Evolutionary conservation across 176 grass and related monocot genomes (phyloP).

Genomic region (Metroxylon sagu): DNA sequence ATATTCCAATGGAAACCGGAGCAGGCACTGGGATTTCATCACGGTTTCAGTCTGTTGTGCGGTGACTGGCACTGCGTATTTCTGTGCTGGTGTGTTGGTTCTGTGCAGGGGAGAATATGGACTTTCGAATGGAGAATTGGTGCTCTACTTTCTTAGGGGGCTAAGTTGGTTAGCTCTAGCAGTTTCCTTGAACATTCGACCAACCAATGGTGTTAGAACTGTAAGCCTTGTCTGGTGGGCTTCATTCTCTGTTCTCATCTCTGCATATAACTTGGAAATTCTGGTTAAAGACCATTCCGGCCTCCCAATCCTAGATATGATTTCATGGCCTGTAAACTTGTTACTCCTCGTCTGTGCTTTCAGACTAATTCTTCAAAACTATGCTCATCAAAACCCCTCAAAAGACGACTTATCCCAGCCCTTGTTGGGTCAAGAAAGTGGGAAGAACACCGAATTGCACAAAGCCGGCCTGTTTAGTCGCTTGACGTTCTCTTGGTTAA

Average conservation of each 20-base stretch:
- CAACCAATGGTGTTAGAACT: conserved; percentile 17
- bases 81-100: conserved; percentile 9
- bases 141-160: conserved; percentile 27
- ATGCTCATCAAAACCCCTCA: not conserved
- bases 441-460: conserved; percentile 28
- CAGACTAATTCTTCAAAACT: not conserved
- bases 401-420: conserved; percentile 29
- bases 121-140: conserved; percentile 4
- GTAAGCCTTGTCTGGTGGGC: conserved; percentile 58
- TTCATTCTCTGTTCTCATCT: conserved; percentile 45
- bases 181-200: conserved; percentile 42
- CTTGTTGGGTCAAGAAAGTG: conserved; percentile 28
- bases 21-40: conserved; percentile 8
- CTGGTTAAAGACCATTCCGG: conserved; percentile 3
- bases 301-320: conserved; percentile 23
- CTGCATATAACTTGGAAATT: conserved; percentile 42
- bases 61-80: conserved; percentile 21
- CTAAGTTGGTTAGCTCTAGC: conserved; percentile 41
- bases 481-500: conserved; percentile 80
- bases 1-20: not conserved
- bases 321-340: conserved; percentile 52
- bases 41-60: conserved; percentile 25
- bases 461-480: conserved; percentile 37
- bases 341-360: conserved; percentile 45
- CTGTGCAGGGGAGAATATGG: not conserved